These are phyloP conservation scores for Apiotrichum siamense DNA, from an alignment of 1,284 basidiomycete genomes.

Conservation along the genomic window DNA sequence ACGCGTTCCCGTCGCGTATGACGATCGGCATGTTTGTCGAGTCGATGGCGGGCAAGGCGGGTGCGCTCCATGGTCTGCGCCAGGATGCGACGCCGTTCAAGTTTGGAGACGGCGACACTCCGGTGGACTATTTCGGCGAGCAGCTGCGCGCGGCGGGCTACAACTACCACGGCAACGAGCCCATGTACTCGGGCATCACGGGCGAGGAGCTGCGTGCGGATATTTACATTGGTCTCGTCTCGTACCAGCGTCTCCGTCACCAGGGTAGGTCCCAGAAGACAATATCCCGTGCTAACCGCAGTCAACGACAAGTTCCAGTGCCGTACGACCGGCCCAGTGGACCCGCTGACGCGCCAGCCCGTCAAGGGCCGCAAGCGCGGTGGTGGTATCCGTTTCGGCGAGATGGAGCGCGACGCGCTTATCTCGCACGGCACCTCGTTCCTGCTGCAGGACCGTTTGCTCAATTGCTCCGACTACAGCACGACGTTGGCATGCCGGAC, in stretches of 20 bases:
- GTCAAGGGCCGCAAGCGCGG: constrained; percentile 98
- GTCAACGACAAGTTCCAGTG: constrained; percentile 99
- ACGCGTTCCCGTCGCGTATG: constrained; percentile 99
- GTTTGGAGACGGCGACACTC: constrained; percentile 89
- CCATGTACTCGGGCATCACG: constrained; percentile 99
- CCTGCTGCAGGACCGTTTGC: constrained; percentile 93
- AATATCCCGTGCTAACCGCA: neutral
- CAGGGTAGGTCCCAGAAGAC: neutral
- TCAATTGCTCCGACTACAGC: constrained; percentile 99
- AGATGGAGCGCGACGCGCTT: constrained; percentile 99
- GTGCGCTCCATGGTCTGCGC: constrained; percentile 94
- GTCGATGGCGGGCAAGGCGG: constrained; percentile 96
- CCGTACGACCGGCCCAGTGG: constrained; percentile 93
- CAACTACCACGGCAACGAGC: constrained; percentile 98
- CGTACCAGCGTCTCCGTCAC: constrained; percentile 63
- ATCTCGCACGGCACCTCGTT: constrained; percentile 98
- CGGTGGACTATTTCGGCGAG: constrained; percentile 93
- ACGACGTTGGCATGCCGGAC: constrained; percentile 96
- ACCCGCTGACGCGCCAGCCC: constrained; percentile 90
- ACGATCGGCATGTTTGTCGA: constrained; percentile 99
- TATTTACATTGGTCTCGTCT: constrained; percentile 96
- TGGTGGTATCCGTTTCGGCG: constrained; percentile 98
- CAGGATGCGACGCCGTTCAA: constrained; percentile 98
- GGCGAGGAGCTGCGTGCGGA: constrained; percentile 97
- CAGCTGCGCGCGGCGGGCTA: constrained; percentile 91